Evolutionary conservation across 176 grass and related monocot genomes (phyloP).

Genomic region (Oryza meridionalis): DNA sequence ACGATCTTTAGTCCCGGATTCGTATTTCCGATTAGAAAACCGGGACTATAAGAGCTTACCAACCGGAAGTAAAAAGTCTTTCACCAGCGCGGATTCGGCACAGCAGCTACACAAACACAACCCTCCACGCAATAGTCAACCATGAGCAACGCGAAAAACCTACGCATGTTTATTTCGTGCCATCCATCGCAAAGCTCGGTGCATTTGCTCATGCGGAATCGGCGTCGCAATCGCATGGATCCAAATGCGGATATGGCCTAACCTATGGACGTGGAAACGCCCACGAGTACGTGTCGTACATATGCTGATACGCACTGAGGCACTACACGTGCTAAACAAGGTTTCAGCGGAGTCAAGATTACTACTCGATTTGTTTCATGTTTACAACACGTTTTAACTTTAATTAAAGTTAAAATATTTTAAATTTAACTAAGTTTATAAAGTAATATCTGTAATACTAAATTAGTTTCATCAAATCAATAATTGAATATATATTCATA

Average conservation of each 20-base stretch:
- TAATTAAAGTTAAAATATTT: too few relatives aligned
- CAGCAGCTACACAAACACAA: neutral
- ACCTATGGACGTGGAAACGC: neutral
- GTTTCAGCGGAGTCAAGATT: too few relatives aligned
- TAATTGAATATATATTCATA: too few relatives aligned
- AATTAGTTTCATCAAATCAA: too few relatives aligned
- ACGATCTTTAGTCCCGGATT: too few relatives aligned
- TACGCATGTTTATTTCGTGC: constrained; percentile 25
- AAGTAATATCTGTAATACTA: too few relatives aligned
- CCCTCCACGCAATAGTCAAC: neutral
- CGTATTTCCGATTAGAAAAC: too few relatives aligned
- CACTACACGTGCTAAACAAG: neutral
- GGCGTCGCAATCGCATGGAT: neutral
- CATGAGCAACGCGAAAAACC: neutral
- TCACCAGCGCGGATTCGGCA: neutral
- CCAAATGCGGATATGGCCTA: neutral
- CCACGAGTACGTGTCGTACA: neutral
- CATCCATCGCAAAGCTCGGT: neutral
- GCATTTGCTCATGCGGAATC: neutral
- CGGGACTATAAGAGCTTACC: too few relatives aligned
- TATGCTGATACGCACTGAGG: neutral
- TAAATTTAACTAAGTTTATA: too few relatives aligned
- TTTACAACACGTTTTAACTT: too few relatives aligned
- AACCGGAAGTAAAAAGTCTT: too few relatives aligned
- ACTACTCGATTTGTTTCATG: too few relatives aligned